phyloP scores from a whole-genome alignment of 306 rosid genomes.

The Trifolium pratense region DNA sequence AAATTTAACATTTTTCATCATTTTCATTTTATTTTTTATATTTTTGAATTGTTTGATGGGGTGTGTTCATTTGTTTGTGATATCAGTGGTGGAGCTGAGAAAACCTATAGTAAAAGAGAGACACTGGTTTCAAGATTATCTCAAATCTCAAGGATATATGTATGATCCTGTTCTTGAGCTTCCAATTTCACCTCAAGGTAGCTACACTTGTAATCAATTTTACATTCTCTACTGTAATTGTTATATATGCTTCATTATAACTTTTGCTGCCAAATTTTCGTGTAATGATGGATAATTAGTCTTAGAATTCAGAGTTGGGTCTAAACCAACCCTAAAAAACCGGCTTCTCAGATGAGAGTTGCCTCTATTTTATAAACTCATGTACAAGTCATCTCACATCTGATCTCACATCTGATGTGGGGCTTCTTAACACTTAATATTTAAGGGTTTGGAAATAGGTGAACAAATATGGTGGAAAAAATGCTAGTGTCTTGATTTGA shows the following conservation, averaged over 20 bases:
- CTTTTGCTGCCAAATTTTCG: no score
- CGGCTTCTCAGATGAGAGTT: no score
- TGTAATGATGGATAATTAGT: no score
- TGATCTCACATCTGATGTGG: no score
- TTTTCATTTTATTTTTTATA: not conserved
- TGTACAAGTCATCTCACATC: no score
- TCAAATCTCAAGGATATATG: slow-evolving; percentile 71
- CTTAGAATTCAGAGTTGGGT: no score
- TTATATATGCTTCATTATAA: no score
- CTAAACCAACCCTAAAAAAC: no score
- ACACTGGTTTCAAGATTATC: slow-evolving; percentile 50
- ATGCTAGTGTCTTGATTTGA: not conserved
- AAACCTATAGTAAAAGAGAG: slow-evolving; percentile 43
- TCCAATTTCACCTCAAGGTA: slow-evolving; percentile 55
- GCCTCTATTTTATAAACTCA: no score
- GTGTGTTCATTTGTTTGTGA: not conserved
- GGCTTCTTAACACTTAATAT: no score
- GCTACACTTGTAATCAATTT: not conserved
- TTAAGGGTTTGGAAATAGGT: no score
- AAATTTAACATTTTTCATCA: no score
- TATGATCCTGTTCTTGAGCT: slow-evolving; percentile 58
- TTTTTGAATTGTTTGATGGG: not conserved
- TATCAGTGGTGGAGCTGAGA: slow-evolving; percentile 50
- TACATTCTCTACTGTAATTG: not conserved
- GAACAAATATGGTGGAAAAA: not conserved